A percentile compares a stretch with the other conserved stretches of the same genome.
phyloP scores from a whole-genome alignment of 2,329 filamentous ascomycete species.

The Phialophora verrucosa region DNA sequence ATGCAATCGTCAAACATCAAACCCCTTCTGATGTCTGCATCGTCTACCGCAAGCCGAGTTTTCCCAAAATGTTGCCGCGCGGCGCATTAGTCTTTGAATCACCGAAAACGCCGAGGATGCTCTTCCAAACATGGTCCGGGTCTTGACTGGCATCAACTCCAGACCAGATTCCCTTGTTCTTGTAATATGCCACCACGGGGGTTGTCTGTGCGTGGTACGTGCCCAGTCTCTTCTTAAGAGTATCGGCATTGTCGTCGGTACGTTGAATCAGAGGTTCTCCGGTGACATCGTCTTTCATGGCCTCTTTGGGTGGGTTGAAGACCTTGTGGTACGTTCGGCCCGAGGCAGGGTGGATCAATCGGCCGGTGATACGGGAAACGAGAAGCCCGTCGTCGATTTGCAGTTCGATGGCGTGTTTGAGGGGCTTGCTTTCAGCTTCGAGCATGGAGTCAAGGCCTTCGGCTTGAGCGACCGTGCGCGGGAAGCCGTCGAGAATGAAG shows the following conservation, averaged over 20 bases:
- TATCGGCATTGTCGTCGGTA: slow-evolving; percentile 94
- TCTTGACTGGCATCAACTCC: slow-evolving; percentile 95
- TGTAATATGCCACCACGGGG: slow-evolving; percentile 95
- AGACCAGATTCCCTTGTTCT: slow-evolving; percentile 96
- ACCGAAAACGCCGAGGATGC: slow-evolving; percentile 82
- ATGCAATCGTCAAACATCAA: slow-evolving; percentile 12
- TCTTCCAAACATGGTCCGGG: slow-evolving; percentile 94
- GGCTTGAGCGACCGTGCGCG: slow-evolving; percentile 92
- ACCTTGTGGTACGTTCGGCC: slow-evolving; percentile 97
- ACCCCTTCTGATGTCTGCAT: background rate
- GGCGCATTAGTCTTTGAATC: slow-evolving; percentile 57
- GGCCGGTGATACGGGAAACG: slow-evolving; percentile 94
- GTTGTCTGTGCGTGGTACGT: slow-evolving; percentile 95
- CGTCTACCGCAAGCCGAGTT: slow-evolving; percentile 55
- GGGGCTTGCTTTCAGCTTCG: slow-evolving; percentile 72
- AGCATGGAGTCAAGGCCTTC: slow-evolving; percentile 96
- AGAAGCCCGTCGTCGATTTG: slow-evolving; percentile 95
- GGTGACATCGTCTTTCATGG: slow-evolving; percentile 95
- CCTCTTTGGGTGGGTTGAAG: slow-evolving; percentile 95
- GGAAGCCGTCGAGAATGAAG: slow-evolving; percentile 99
- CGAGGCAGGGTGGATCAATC: slow-evolving; percentile 92
- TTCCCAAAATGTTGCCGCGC: slow-evolving; percentile 56
- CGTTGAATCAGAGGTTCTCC: slow-evolving; percentile 96
- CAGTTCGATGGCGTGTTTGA: slow-evolving; percentile 95
- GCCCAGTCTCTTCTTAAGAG: slow-evolving; percentile 88